These are phyloP conservation scores for Geranium brycei DNA, from an alignment of 345 rosid species.

Conservation along the genomic window DNA sequence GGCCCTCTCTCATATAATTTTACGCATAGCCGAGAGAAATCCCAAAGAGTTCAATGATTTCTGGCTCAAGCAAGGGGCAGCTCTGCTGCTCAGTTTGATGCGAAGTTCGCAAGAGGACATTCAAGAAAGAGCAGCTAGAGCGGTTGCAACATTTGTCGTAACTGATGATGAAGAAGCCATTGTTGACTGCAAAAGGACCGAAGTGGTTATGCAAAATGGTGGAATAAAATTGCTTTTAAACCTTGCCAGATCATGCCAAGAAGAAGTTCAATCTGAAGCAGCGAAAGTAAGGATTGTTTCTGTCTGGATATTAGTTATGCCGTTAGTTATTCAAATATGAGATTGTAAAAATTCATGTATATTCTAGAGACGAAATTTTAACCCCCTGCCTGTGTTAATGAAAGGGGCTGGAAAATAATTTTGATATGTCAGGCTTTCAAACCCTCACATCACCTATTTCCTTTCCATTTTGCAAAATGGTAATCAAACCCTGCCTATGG, in stretches of 20 bases:
- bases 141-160: conserved; percentile 76
- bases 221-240: conserved; percentile 60
- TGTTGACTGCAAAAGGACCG: conserved; percentile 73
- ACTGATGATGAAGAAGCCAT: conserved; percentile 74
- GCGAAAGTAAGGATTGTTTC: conserved; percentile 40
- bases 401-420: too few relatives aligned
- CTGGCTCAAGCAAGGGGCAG: conserved; percentile 80
- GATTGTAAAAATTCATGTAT: not conserved
- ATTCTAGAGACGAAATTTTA: too few relatives aligned
- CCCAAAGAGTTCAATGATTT: conserved; percentile 58
- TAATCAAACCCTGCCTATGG: too few relatives aligned
- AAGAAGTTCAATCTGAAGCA: conserved; percentile 81
- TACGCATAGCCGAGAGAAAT: conserved; percentile 60
- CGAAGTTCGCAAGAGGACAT: conserved; percentile 77
- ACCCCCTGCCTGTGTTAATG: too few relatives aligned
- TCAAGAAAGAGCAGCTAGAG: conserved; percentile 87
- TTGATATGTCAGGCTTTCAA: too few relatives aligned
- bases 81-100: conserved; percentile 56
- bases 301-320: not conserved
- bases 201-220: conserved; percentile 71
- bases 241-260: conserved; percentile 78
- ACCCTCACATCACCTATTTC: too few relatives aligned
- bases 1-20: conserved; percentile 58
- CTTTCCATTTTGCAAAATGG: too few relatives aligned
- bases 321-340: not conserved